phyloP scores from a whole-genome alignment of 441 rosid genomes.

The Gossypium schwendimanii region DNA sequence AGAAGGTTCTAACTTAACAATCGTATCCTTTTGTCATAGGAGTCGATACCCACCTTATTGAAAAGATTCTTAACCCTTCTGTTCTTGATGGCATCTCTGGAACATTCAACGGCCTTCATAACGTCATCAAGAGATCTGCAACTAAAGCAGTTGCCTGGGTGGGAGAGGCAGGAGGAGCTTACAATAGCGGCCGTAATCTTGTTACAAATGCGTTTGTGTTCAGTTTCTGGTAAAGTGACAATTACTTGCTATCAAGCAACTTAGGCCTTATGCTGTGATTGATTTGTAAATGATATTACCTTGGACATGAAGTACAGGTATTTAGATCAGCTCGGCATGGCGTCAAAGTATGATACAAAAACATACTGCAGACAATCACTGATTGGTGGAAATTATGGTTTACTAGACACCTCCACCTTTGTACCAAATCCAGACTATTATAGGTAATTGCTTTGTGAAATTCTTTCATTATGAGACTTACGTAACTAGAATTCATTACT shows the following conservation, averaged over 20 bases:
- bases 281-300: background rate
- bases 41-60: constrained; percentile 64
- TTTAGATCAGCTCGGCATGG: constrained; percentile 89
- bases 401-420: constrained; percentile 66
- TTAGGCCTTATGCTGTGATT: background rate
- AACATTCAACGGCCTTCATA: constrained; percentile 48
- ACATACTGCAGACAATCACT: constrained; percentile 89
- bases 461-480: background rate
- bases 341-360: constrained; percentile 62
- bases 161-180: constrained; percentile 96
- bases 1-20: constrained; percentile 12
- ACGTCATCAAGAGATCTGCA: constrained; percentile 40
- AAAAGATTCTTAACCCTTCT: constrained; percentile 71
- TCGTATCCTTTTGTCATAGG: constrained; percentile 30
- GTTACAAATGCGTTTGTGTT: constrained; percentile 83
- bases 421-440: constrained; percentile 92
- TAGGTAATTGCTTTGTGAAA: constrained; percentile 37
- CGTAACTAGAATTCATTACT: background rate
- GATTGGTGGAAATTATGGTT: constrained; percentile 88
- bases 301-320: constrained; percentile 48
- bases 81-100: constrained; percentile 52
- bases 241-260: background rate
- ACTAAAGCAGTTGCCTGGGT: constrained; percentile 76
- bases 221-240: constrained; percentile 70
- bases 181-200: constrained; percentile 74